A percentile compares a stretch with the other conserved stretches of the same genome.
phyloP scores from a whole-genome alignment of 2,329 filamentous ascomycete genomes.

The Aspergillus hortae region DNA sequence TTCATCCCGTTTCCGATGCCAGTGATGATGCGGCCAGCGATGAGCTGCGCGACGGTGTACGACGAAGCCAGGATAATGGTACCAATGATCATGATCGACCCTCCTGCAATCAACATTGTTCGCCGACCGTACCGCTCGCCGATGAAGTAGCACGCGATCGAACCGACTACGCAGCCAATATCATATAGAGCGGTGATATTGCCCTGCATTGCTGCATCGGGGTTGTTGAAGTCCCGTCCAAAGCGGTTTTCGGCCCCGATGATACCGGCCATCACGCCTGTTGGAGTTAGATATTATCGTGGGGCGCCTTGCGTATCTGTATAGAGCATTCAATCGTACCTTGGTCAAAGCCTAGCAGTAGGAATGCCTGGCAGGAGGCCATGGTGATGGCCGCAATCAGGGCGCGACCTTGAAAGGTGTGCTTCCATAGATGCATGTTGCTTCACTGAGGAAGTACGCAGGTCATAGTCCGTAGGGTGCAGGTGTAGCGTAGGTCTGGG shows the following conservation, averaged over 20 bases:
- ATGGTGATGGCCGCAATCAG: conserved; percentile 25
- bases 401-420: conserved; percentile 18
- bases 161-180: conserved; percentile 33
- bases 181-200: conserved; percentile 28
- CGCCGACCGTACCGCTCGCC: conserved; percentile 43
- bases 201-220: conserved; percentile 38
- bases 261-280: conserved; percentile 33
- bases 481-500: background rate
- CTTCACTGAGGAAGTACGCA: background rate
- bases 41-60: conserved; percentile 41
- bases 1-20: conserved; percentile 36
- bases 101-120: conserved; percentile 41
- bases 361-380: conserved; percentile 40
- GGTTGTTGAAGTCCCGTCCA: conserved; percentile 36
- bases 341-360: conserved; percentile 48
- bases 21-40: conserved; percentile 47
- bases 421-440: conserved; percentile 19
- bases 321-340: conserved; percentile 20
- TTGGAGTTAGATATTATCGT: background rate
- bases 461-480: background rate
- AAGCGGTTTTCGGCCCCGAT: conserved; percentile 44
- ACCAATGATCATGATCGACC: conserved; percentile 32
- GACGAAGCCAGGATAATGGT: conserved; percentile 35
- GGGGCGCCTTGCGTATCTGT: no score
- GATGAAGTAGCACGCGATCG: conserved; percentile 34